A percentile compares a stretch with the other conserved stretches of the same genome.
Conservation (phyloP, 2,329 filamentous ascomycete species). For the Colletotrichum lentis region DNA sequence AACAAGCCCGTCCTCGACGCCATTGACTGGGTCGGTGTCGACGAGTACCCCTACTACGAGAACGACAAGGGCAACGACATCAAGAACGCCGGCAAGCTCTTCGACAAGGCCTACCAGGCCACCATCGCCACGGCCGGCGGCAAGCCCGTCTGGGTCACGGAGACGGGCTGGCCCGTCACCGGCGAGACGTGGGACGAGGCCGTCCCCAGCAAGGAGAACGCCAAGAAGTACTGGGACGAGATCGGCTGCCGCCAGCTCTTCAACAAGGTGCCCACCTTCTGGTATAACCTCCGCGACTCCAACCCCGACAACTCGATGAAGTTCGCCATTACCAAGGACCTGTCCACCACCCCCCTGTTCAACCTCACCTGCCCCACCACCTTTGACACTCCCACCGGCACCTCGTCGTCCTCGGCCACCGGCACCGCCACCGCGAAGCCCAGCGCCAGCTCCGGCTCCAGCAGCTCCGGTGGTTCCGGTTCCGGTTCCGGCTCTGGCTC, state of each 20-base stretch:
- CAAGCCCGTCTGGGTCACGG: slow-evolving; percentile 68
- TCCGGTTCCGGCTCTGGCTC: slow-evolving; percentile 35
- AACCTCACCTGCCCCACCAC: slow-evolving; percentile 62
- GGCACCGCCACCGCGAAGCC: slow-evolving; percentile 33
- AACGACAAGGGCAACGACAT: slow-evolving; percentile 63
- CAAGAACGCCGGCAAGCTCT: slow-evolving; percentile 62
- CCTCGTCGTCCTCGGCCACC: slow-evolving; percentile 40
- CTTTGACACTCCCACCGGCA: slow-evolving; percentile 48
- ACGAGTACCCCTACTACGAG: slow-evolving; percentile 74
- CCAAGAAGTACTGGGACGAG: slow-evolving; percentile 69
- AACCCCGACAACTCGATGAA: slow-evolving; percentile 67
- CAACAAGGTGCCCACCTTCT: slow-evolving; percentile 64
- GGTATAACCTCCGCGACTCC: slow-evolving; percentile 69
- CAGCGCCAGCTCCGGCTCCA: slow-evolving; percentile 37
- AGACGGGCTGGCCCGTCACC: slow-evolving; percentile 71
- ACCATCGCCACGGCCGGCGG: slow-evolving; percentile 56
- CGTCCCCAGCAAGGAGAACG: slow-evolving; percentile 63
- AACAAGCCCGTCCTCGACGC: slow-evolving; percentile 69
- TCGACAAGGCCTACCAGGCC: slow-evolving; percentile 59
- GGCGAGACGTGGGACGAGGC: slow-evolving; percentile 64
- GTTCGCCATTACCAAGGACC: slow-evolving; percentile 64
- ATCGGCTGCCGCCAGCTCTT: slow-evolving; percentile 68
- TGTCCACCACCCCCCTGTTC: slow-evolving; percentile 60
- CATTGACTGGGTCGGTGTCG: slow-evolving; percentile 70
- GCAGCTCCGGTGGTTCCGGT: slow-evolving; percentile 37